Evolutionary conservation across 2,329 filamentous ascomycete species (phyloP).

Genomic region (Alternaria angustiovoidea): DNA sequence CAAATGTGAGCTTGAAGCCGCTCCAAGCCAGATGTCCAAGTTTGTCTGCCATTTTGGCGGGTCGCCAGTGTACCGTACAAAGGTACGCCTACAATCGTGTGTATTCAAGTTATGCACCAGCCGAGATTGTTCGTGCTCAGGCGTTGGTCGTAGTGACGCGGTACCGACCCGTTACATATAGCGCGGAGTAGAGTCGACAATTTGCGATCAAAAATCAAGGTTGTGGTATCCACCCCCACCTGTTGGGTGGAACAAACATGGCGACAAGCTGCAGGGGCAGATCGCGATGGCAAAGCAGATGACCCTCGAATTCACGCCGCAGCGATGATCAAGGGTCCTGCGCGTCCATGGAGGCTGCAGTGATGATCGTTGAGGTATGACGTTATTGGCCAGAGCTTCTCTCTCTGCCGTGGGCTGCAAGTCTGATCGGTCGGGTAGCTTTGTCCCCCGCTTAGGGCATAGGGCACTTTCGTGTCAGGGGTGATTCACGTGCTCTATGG

Average conservation of each 20-base stretch:
- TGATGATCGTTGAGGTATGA: conserved; percentile 9
- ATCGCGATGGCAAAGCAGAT: conserved; percentile 8
- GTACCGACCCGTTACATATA: neutral
- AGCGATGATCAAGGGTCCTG: conserved; percentile 12
- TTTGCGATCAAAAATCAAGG: conserved; percentile 3
- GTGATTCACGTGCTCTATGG: neutral
- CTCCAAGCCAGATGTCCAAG: conserved; percentile 35
- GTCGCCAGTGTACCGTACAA: neutral
- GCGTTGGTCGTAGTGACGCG: neutral
- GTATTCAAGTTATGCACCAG: neutral
- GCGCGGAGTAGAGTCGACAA: neutral
- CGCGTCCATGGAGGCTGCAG: conserved; percentile 3
- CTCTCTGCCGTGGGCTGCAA: neutral
- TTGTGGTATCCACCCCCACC: conserved; percentile 13
- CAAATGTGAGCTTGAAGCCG: conserved; percentile 43
- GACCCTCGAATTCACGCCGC: conserved; percentile 7
- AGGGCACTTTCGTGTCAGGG: neutral
- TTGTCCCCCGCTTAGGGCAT: neutral
- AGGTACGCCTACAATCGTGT: neutral
- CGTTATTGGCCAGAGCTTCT: conserved; percentile 17
- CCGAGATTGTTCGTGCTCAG: neutral
- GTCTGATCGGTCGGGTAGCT: conserved; percentile 4
- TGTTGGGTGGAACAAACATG: neutral
- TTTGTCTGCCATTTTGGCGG: conserved; percentile 10
- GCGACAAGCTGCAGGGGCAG: neutral